Percentiles rank a stretch among this genome's conserved stretches.
These are phyloP conservation scores for Fusarium liriodendri DNA, from an alignment of 2,329 filamentous ascomycete species.

Conservation along the genomic window DNA sequence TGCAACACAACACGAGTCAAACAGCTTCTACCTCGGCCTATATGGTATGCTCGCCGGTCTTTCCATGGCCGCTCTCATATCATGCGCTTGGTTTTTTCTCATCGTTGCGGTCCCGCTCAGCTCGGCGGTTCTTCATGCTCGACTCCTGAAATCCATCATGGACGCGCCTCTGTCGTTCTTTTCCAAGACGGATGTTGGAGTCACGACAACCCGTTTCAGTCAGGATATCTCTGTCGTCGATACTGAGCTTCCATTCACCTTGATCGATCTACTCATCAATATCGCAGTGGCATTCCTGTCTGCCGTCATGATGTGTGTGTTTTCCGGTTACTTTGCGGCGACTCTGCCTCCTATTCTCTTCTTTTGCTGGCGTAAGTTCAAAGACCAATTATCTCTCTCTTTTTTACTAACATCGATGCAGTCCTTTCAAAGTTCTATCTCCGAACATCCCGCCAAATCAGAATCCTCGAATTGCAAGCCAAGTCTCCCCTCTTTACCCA, in stretches of 20 bases:
- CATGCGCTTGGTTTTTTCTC: slow-evolving; percentile 5
- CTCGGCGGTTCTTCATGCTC: slow-evolving; percentile 22
- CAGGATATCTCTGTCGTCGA: slow-evolving; percentile 53
- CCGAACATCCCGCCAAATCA: slow-evolving; percentile 46
- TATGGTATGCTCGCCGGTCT: slow-evolving; percentile 22
- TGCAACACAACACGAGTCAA: slow-evolving; percentile 5
- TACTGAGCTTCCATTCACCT: slow-evolving; percentile 45
- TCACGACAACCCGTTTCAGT: slow-evolving; percentile 53
- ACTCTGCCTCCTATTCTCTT: not conserved
- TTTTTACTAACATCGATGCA: not conserved
- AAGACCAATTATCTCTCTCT: not conserved
- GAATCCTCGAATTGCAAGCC: slow-evolving; percentile 46
- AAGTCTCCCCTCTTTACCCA: slow-evolving; percentile 46
- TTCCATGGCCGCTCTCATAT: slow-evolving; percentile 9
- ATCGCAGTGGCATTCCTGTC: slow-evolving; percentile 3
- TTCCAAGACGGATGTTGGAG: slow-evolving; percentile 50
- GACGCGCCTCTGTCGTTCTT: slow-evolving; percentile 52
- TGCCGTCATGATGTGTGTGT: slow-evolving; percentile 26
- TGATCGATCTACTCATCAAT: slow-evolving; percentile 39
- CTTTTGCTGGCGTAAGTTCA: slow-evolving; percentile 17
- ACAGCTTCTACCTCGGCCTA: slow-evolving; percentile 27
- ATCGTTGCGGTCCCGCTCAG: slow-evolving; percentile 6
- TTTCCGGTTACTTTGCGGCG: slow-evolving; percentile 23
- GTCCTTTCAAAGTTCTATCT: slow-evolving; percentile 34
- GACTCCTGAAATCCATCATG: slow-evolving; percentile 13